phyloP scores from a whole-genome alignment of 2,329 filamentous ascomycete species.

The Verticillium tricorpus region DNA sequence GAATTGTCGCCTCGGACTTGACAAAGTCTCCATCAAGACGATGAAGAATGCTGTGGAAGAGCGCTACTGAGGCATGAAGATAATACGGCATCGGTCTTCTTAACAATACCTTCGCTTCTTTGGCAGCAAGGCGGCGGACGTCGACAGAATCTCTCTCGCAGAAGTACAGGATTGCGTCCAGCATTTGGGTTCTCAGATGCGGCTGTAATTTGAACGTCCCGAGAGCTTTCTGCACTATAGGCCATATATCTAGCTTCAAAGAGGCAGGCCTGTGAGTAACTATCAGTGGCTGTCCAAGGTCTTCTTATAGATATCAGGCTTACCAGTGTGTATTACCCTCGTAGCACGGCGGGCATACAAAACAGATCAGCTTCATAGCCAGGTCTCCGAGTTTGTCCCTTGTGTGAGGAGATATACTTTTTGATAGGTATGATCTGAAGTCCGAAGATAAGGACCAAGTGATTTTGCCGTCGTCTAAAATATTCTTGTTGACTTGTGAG shows the following conservation, averaged over 20 bases:
- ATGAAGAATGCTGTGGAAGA: slow-evolving; percentile 26
- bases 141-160: slow-evolving; percentile 23
- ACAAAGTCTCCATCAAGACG: slow-evolving; percentile 20
- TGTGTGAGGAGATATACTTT: slow-evolving; percentile 5
- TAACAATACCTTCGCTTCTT: slow-evolving; percentile 17
- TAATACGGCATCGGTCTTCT: slow-evolving; percentile 25
- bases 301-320: neutral
- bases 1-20: slow-evolving; percentile 19
- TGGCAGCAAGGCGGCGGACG: slow-evolving; percentile 18
- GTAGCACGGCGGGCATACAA: slow-evolving; percentile 24
- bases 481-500: no score
- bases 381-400: slow-evolving; percentile 14
- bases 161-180: slow-evolving; percentile 25
- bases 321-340: slow-evolving; percentile 27
- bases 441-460: no score
- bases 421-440: no score
- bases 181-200: slow-evolving; percentile 12
- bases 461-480: no score
- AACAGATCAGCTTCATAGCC: slow-evolving; percentile 20
- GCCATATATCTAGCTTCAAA: no score
- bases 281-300: no score
- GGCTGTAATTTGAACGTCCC: slow-evolving; percentile 9
- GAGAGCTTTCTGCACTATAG: no score
- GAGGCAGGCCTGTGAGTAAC: no score
- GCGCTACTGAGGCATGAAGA: slow-evolving; percentile 21